Evolutionary conservation across 2,329 filamentous ascomycete species (phyloP).

Genomic region (Penicillium sp.): DNA sequence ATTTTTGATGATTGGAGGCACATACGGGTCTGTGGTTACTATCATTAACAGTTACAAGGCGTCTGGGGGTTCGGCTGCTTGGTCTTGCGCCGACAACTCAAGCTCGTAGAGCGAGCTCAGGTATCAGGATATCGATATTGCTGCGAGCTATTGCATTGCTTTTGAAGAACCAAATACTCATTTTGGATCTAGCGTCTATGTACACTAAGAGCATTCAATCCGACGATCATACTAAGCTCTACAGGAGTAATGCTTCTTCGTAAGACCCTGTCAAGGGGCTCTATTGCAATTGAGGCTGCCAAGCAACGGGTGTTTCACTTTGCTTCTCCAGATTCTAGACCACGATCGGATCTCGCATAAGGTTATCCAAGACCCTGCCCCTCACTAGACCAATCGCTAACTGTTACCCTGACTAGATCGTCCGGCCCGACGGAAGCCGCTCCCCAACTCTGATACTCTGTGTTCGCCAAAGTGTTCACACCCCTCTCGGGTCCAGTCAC

Average conservation of each 20-base stretch:
- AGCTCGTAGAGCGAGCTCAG: neutral
- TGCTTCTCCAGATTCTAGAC: neutral
- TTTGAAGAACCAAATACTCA: neutral
- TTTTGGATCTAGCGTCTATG: neutral
- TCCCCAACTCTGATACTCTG: neutral
- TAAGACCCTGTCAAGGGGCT: neutral
- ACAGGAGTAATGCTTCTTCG: neutral
- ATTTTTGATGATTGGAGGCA: constrained; percentile 45
- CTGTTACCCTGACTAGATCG: neutral
- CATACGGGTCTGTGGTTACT: constrained; percentile 43
- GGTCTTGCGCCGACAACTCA: constrained; percentile 46
- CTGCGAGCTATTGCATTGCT: neutral
- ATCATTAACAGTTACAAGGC: constrained; percentile 38
- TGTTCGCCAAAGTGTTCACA: neutral
- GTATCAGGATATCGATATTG: neutral
- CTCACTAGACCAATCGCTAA: neutral
- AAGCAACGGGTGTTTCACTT: constrained; percentile 2
- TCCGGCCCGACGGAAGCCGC: neutral
- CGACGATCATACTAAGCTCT: neutral
- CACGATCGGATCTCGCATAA: neutral
- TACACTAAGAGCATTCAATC: neutral
- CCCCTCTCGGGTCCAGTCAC: neutral
- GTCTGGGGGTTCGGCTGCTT: constrained; percentile 37
- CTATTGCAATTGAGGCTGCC: neutral
- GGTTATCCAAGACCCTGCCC: neutral